Evolutionary conservation across 441 rosid species (phyloP).

Genomic region (Omphalea diandra): DNA sequence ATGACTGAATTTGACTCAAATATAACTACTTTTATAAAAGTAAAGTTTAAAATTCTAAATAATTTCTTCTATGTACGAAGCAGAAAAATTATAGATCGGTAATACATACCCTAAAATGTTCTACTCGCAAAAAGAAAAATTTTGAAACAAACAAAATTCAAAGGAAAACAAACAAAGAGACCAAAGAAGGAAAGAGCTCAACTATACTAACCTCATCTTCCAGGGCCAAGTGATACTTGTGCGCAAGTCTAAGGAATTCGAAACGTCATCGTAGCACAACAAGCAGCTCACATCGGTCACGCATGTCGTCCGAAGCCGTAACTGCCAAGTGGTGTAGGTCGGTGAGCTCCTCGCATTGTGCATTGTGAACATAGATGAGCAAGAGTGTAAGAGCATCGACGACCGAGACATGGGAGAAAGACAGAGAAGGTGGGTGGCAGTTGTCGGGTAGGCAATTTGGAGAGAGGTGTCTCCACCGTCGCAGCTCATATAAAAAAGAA

Average conservation of each 20-base stretch:
- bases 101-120: too few relatives aligned
- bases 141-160: too few relatives aligned
- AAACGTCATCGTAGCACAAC: conserved; percentile 47
- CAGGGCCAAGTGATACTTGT: conserved; percentile 61
- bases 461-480: conserved; percentile 30
- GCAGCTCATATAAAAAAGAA: conserved; percentile 40
- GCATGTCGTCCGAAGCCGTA: conserved; percentile 34
- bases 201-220: conserved; percentile 72
- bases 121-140: too few relatives aligned
- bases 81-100: too few relatives aligned
- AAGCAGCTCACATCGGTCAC: conserved; percentile 23
- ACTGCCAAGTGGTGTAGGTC: conserved; percentile 48
- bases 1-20: too few relatives aligned
- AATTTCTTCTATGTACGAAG: too few relatives aligned
- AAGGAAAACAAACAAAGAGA: not conserved
- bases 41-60: too few relatives aligned
- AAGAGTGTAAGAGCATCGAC: conserved; percentile 63
- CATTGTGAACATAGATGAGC: conserved; percentile 63
- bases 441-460: conserved; percentile 35
- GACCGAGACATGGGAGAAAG: conserved; percentile 34
- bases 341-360: conserved; percentile 57
- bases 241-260: conserved; percentile 63
- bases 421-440: conserved; percentile 11
- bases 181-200: not conserved
- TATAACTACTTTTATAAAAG: too few relatives aligned